Conservation (phyloP, 1,139 yeast genomes). For the Suhomyces ambrosiae region DNA sequence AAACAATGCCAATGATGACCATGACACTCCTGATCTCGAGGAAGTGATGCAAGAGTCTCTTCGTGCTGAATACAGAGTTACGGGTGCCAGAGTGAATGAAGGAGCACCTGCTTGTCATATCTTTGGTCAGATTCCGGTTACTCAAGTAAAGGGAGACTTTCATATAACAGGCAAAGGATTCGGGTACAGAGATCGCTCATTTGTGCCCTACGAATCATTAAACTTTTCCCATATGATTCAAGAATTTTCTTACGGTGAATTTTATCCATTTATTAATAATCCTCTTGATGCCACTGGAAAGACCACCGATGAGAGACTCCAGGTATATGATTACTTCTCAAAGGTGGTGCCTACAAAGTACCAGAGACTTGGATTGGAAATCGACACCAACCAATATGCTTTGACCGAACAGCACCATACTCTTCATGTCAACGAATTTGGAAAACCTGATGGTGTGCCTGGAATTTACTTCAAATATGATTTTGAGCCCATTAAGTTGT, state of each 20-base stretch:
- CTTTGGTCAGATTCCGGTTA: slow-evolving; percentile 84
- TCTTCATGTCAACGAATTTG: slow-evolving; percentile 24
- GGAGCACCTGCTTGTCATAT: slow-evolving; percentile 85
- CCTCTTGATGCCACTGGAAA: slow-evolving; percentile 80
- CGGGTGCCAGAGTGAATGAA: slow-evolving; percentile 43
- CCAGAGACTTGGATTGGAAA: slow-evolving; percentile 65
- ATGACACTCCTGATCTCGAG: slow-evolving; percentile 67
- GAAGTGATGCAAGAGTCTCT: slow-evolving; percentile 65
- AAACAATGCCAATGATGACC: slow-evolving; percentile 48
- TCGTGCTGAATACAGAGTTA: slow-evolving; percentile 58
- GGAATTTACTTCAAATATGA: slow-evolving; percentile 85
- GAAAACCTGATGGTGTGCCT: slow-evolving; percentile 50
- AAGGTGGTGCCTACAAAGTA: slow-evolving; percentile 85
- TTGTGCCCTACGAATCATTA: slow-evolving; percentile 49
- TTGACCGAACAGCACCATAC: slow-evolving; percentile 56
- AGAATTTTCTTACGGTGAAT: slow-evolving; percentile 90
- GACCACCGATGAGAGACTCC: slow-evolving; percentile 46
- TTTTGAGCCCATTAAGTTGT: slow-evolving; percentile 81
- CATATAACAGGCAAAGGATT: slow-evolving; percentile 78
- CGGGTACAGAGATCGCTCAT: slow-evolving; percentile 52
- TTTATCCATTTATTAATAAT: slow-evolving; percentile 81
- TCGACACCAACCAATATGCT: slow-evolving; percentile 88
- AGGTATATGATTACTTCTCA: slow-evolving; percentile 63
- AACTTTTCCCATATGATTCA: slow-evolving; percentile 84
- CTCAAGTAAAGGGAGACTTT: slow-evolving; percentile 82